Evolutionary conservation across 2,329 filamentous ascomycete genomes (phyloP).

Genomic region (Exophiala bonariae): DNA sequence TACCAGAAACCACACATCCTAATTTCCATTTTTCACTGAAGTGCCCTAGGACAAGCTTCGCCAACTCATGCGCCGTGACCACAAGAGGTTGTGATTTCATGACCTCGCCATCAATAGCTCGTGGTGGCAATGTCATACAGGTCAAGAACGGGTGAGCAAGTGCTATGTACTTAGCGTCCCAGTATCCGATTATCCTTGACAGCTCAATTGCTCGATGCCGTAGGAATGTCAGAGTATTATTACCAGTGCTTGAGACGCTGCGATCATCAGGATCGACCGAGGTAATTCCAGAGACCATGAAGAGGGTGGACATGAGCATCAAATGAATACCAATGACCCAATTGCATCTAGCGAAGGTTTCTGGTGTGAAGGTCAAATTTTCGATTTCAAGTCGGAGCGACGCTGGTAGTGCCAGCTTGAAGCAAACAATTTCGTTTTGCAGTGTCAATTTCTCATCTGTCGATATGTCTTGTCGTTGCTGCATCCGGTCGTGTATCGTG

Average conservation of each 20-base stretch:
- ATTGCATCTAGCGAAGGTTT: constrained; percentile 17
- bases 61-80: constrained; percentile 16
- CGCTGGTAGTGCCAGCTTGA: constrained; percentile 18
- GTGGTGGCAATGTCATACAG: constrained; percentile 20
- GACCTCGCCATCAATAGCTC: constrained; percentile 15
- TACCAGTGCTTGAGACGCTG: constrained; percentile 11
- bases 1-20: constrained; percentile 19
- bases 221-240: constrained; percentile 3
- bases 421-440: constrained; percentile 22
- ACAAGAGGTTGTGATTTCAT: constrained; percentile 15
- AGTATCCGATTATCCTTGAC: constrained; percentile 21
- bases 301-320: constrained; percentile 20
- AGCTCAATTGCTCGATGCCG: constrained; percentile 20
- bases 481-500: constrained; percentile 16
- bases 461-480: constrained; percentile 18
- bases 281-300: constrained; percentile 17
- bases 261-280: constrained; percentile 15
- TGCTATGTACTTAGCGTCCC: constrained; percentile 21
- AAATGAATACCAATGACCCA: constrained; percentile 24
- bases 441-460: constrained; percentile 19
- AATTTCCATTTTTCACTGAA: constrained; percentile 19
- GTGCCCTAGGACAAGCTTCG: constrained; percentile 17
- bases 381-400: constrained; percentile 18
- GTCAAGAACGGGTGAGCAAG: constrained; percentile 19
- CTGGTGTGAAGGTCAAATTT: constrained; percentile 12